These are phyloP conservation scores for Papiliotrema flavescens DNA, from an alignment of 1,284 basidiomycete genomes.

Conservation along the genomic window DNA sequence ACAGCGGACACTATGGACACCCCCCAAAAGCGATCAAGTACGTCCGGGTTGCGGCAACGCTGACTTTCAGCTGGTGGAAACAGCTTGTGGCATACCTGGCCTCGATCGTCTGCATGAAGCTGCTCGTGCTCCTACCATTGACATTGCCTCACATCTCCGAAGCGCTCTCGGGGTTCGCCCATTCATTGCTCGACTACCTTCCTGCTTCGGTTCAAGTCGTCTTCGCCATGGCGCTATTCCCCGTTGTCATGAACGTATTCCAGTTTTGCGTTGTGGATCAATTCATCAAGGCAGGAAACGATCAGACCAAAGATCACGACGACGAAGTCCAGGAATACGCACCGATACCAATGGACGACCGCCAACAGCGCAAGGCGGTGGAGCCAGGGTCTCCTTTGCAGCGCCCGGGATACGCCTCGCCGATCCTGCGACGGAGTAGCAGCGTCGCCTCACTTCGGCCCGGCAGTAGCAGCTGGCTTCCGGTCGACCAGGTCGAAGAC, in stretches of 20 bases:
- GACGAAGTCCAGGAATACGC: constrained; percentile 2
- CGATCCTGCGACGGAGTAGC: no score
- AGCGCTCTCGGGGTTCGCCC: constrained; percentile 67
- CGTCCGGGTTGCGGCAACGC: constrained; percentile 8
- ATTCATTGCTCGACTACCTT: constrained; percentile 81
- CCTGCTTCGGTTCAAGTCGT: constrained; percentile 69
- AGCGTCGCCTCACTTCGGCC: no score
- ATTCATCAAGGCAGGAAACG: constrained; percentile 41
- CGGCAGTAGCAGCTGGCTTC: no score
- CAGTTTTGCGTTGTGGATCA: constrained; percentile 56
- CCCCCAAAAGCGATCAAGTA: constrained; percentile 56
- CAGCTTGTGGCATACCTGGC: constrained; percentile 84
- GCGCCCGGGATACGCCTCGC: no score
- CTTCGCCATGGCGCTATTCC: constrained; percentile 89
- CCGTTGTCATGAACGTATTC: constrained; percentile 84
- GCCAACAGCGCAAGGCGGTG: neutral
- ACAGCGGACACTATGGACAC: constrained; percentile 80
- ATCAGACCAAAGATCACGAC: constrained; percentile 11
- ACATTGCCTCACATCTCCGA: constrained; percentile 61
- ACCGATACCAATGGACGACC: neutral
- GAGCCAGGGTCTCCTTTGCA: no score
- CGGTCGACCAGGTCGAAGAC: no score
- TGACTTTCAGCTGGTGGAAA: constrained; percentile 62
- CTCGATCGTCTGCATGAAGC: constrained; percentile 83
- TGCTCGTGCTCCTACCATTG: constrained; percentile 69